Evolutionary conservation across 345 rosid species (phyloP), one percentile per base, ranked within the genome.

Genomic region (Hevea brasiliensis): DNA sequence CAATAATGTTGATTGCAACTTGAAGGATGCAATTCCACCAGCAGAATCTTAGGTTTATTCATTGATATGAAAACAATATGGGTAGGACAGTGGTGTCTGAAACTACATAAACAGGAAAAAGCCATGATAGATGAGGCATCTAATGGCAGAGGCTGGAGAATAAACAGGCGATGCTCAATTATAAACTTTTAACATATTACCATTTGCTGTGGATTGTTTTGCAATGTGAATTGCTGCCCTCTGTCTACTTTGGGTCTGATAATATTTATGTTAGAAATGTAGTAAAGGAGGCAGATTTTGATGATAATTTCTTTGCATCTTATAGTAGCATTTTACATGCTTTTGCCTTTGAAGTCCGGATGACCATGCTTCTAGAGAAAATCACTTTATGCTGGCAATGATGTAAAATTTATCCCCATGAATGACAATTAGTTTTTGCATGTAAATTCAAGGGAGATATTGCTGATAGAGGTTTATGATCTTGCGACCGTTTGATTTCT

Each of bases 1-100:
- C 65, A 67, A 15, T 35, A 78, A 55, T 8, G 69, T 71, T 54
- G 80, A 76, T 29, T 44, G 79, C 41, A 70, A 68, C 51, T 71
- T 70, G 37, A 74, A 67, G 74, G 77, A 77, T 69, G 47, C 44
- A 63, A 54, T 81, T 42, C 72, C 70, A 24, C 47, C 63, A 24
- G 60, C 72, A 26, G 79, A 81, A 78, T 75, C 75, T 17, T 81
- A 72, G 77, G 69, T 57, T 66, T 61, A 61, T 72, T 67, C 3
- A 61, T 24, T 21, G 72, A 66, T 45, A 45, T 67, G 1, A n/a
- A 51, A 51, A 47, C 61, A 23, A 29, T 42, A 3, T 32, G 29
- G 23, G 7, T 61, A 35, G 51, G 51, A 63, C 44, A 61, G 26
- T 29, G 67, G 20, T 17, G 24, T 17, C 24, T 41, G 0, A 26